Conservation (phyloP, 1,284 basidiomycete species). For the Boletus mariae region DNA sequence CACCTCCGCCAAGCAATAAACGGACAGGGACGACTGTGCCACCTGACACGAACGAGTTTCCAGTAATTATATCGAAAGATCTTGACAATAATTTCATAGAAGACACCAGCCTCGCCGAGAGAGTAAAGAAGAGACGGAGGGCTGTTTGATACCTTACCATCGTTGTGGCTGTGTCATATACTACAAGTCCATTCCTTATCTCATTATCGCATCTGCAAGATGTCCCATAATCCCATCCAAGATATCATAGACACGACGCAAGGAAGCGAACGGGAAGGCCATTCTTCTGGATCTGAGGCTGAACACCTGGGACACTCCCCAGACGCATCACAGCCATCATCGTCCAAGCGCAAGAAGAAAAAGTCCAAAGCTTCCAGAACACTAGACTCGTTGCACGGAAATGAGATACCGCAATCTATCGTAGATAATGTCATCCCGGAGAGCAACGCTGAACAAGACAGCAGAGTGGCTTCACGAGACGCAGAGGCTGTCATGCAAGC, state of each 20-base stretch:
- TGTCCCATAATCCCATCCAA: conserved; percentile 37
- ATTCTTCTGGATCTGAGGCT: conserved; percentile 33
- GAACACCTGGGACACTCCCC: conserved; percentile 32
- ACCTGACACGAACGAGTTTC: conserved; percentile 7
- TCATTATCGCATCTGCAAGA: conserved; percentile 1
- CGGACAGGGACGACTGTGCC: conserved; percentile 6
- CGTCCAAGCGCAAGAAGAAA: conserved; percentile 67
- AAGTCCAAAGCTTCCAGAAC: conserved; percentile 63
- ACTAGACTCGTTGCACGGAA: conserved; percentile 30
- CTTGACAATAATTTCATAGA: neutral
- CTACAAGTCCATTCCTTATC: neutral
- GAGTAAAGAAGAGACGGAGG: conserved; percentile 35
- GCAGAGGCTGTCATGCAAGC: conserved; percentile 58
- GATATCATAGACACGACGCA: conserved; percentile 41
- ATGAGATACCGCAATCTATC: conserved; percentile 43
- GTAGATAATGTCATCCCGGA: conserved; percentile 50
- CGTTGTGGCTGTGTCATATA: conserved; percentile 18
- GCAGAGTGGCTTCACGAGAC: conserved; percentile 47
- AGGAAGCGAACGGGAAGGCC: conserved; percentile 32
- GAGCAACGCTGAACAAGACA: conserved; percentile 47
- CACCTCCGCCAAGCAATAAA: conserved; percentile 19
- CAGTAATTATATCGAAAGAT: neutral
- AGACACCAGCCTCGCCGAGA: conserved; percentile 29
- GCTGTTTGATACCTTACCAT: neutral
- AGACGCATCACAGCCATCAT: conserved; percentile 35